Evolutionary conservation across 352 stramenopile species (phyloP).

Genomic region (Phytophthora nicotianae): DNA sequence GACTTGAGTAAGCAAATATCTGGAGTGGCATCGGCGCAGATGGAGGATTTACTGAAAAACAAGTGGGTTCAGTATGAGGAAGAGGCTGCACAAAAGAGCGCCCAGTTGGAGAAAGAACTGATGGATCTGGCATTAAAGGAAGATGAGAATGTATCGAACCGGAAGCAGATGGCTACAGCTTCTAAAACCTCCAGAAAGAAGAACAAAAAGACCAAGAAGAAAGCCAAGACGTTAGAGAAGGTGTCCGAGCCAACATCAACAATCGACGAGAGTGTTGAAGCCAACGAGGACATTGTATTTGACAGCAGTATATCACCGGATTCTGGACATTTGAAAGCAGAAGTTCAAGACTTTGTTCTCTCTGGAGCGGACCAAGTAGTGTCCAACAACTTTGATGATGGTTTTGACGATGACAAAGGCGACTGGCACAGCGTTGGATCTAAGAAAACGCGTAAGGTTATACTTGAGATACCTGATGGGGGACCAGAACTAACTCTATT

Average conservation of each 20-base stretch:
- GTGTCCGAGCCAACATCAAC: neutral
- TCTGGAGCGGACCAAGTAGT: neutral
- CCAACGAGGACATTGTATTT: neutral
- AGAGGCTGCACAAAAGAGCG: slow-evolving; percentile 27
- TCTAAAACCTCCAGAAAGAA: slow-evolving; percentile 47
- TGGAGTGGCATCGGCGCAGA: slow-evolving; percentile 26
- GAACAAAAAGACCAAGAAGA: slow-evolving; percentile 49
- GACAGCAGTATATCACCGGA: neutral
- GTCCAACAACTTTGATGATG: neutral
- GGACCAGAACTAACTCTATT: slow-evolving; percentile 2
- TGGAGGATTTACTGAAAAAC: slow-evolving; percentile 34
- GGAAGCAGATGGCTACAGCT: neutral
- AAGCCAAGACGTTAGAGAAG: slow-evolving; percentile 11
- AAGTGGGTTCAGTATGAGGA: slow-evolving; percentile 29
- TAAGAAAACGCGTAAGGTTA: slow-evolving; percentile 42
- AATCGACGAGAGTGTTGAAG: neutral
- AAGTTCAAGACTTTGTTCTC: neutral
- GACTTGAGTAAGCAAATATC: slow-evolving; percentile 41
- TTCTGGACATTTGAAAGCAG: neutral
- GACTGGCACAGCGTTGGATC: slow-evolving; percentile 31
- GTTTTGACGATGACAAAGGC: slow-evolving; percentile 12
- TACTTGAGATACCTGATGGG: neutral
- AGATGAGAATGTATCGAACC: slow-evolving; percentile 4
- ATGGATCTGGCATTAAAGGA: slow-evolving; percentile 25
- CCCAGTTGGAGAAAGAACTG: slow-evolving; percentile 37